Base-by-base conservation (phyloP, 345 rosid species). In the Conringia planisiliqua region DNA sequence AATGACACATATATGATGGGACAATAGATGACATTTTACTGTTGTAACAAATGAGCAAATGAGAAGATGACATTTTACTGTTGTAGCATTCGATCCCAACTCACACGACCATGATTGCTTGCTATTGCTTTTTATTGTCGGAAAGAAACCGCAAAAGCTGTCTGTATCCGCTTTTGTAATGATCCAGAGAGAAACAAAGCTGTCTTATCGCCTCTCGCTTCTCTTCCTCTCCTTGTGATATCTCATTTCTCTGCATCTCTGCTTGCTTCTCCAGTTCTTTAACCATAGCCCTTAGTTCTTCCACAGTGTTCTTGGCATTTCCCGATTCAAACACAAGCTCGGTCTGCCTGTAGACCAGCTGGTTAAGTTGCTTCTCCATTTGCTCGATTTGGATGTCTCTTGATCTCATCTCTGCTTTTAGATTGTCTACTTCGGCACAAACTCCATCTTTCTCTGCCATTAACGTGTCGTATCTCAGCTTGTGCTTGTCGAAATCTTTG, bases 131-230 rank as follows among this genome's bases (percentile, higher is more conserved):
- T 51, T 66, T 76, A 7, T 30, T 76, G 39, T 74, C 80, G 26
- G 81, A 47, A 78, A 90, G 76, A 46, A 84, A 85, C 70, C 79
- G 72, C 44, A 83, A 69, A 60, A 89, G 83, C 68, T 89, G 83
- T 56, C 82, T 85, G 43, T 93, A 90, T 24, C 89, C 90, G 10
- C 79, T 86, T 82, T 84, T 85, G 77, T 86, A 93, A 67, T 93
- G 89, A 56, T 90, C 98, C 75, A 93, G 59, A 10, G 93, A 83
- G 80, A 90, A 86, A 76, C 91, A 89, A 66, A 93, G 96, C 70
- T 90, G 98, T 62, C 97, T 71, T 50, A 93, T 93, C n/a, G 86
- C 98, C 75, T 89, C 97, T 68, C 90, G 78, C 76, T 92, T 90
- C 84, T 85, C 87, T 78, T 93, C 97, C 7, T 93, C 89, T 44